Conservation (phyloP, 2,329 filamentous ascomycete genomes). For the Claviceps pazoutovae region DNA sequence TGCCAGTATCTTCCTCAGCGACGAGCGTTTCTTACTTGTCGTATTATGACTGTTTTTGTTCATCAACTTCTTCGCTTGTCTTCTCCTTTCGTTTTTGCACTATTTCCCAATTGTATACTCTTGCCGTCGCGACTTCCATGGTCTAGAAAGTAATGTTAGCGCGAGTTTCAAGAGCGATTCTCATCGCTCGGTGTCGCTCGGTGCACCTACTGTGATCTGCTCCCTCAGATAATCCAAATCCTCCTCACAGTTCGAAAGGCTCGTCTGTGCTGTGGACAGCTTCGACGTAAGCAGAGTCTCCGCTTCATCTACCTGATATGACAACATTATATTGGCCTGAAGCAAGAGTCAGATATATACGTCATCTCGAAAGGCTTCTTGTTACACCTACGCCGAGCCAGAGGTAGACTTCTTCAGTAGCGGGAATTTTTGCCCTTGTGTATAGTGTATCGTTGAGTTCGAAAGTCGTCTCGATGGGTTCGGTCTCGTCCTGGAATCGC, state of each 20-base stretch:
- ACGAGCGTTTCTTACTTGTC: slow-evolving; percentile 13
- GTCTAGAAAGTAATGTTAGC: slow-evolving; percentile 41
- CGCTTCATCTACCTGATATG: slow-evolving; percentile 83
- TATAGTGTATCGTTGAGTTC: slow-evolving; percentile 94
- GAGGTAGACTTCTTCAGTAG: slow-evolving; percentile 83
- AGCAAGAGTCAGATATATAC: slow-evolving; percentile 6
- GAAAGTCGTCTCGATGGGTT: slow-evolving; percentile 81
- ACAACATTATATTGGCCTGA: slow-evolving; percentile 91
- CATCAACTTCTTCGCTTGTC: slow-evolving; percentile 39
- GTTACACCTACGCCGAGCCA: slow-evolving; percentile 64
- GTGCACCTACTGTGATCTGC: slow-evolving; percentile 70
- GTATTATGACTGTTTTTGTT: slow-evolving; percentile 22
- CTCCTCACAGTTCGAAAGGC: slow-evolving; percentile 80
- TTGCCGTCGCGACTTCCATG: slow-evolving; percentile 87
- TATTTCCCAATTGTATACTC: slow-evolving; percentile 99
- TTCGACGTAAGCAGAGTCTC: slow-evolving; percentile 66
- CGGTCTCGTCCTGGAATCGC: slow-evolving; percentile 31
- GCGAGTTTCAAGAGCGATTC: slow-evolving; percentile 3
- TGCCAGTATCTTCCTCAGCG: background rate
- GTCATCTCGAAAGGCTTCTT: background rate
- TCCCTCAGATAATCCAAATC: slow-evolving; percentile 91
- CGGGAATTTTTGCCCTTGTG: slow-evolving; percentile 69
- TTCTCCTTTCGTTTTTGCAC: slow-evolving; percentile 90
- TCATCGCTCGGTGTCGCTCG: background rate
- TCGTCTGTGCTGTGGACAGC: slow-evolving; percentile 63